These are phyloP conservation scores for Microstegium vimineum DNA, from an alignment of 176 grass and related monocot genomes.

Conservation along the genomic window DNA sequence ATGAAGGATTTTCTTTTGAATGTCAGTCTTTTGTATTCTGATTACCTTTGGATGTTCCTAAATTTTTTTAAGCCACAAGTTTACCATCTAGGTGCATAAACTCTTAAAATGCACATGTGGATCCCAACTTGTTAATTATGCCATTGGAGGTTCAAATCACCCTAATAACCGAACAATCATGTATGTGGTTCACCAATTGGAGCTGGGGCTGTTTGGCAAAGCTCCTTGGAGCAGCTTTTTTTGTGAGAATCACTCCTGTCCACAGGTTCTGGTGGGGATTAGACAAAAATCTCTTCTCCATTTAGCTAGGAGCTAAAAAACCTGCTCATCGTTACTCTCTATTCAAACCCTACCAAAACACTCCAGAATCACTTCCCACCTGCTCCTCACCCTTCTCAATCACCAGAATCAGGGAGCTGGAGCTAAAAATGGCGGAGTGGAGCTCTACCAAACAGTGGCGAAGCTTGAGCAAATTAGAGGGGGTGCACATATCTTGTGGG, in stretches of 20 bases:
- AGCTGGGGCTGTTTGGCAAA: background rate
- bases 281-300: too few species aligned
- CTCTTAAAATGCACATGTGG: background rate
- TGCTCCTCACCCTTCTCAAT: too few species aligned
- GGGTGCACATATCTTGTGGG: too few species aligned
- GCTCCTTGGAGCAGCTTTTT: background rate
- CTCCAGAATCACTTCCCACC: too few species aligned
- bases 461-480: too few species aligned
- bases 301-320: background rate
- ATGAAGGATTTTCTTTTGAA: background rate
- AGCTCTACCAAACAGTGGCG: too few species aligned
- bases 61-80: background rate
- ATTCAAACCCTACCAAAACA: background rate
- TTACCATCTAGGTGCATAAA: background rate
- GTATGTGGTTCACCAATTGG: background rate
- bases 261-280: too few species aligned
- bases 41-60: background rate
- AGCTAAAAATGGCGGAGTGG: too few species aligned
- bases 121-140: background rate
- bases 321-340: background rate
- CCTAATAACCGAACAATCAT: background rate
- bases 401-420: too few species aligned
- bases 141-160: background rate
- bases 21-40: background rate
- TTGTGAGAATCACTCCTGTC: background rate